Base-by-base conservation (phyloP, 2,329 filamentous ascomycete genomes). In the Diaporthe sp. region DNA sequence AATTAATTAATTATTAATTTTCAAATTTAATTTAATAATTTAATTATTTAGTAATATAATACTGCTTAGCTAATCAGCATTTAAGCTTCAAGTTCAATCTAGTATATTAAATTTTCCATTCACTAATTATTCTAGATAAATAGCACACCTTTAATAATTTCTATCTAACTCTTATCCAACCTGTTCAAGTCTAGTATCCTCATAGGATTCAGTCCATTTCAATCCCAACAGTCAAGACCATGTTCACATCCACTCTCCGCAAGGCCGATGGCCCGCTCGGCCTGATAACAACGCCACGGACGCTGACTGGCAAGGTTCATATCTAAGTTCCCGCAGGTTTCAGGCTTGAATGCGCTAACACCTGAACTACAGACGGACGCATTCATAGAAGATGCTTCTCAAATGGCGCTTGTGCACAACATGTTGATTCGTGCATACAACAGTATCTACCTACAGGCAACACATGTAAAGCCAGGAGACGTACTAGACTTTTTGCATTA, bases 371-470 rank as follows among this genome's bases (percentile, higher is more conserved):
- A 63, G 60, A 31, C 10, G 3, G 60, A 63, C 8, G 15, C 15
- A 3, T 63, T 63, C 15, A 63, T 6, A 8, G 6, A 63, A 44
- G 60, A 63, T 31, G 60, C 60, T 20, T 63, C 60, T 22, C 89
- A 92, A 82, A 92, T 92, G 90, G 86, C 87, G 3, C 82, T 92
- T 71, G 84, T 91, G 65, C 90, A 92, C 85, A 92, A 92, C 79
- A 84, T 88, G 73, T 89, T 93, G 79, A 88, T 92, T 77, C 89
- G 91, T 53, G 89, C 90, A 74, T 91, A 90, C 84, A 92, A 93
- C 82, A 89, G 87, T 79, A 91, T 93, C 80, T 91, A 90, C 81
- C 87, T 88, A 47, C 91, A 92, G 81, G 90, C 89, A 1, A 86
- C 87, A 10, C 84, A 88, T 78, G 82, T 92, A 49, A 80, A 85